phyloP scores from a whole-genome alignment of 768 basidiomycete genomes.

The Amanita pallidorosea region DNA sequence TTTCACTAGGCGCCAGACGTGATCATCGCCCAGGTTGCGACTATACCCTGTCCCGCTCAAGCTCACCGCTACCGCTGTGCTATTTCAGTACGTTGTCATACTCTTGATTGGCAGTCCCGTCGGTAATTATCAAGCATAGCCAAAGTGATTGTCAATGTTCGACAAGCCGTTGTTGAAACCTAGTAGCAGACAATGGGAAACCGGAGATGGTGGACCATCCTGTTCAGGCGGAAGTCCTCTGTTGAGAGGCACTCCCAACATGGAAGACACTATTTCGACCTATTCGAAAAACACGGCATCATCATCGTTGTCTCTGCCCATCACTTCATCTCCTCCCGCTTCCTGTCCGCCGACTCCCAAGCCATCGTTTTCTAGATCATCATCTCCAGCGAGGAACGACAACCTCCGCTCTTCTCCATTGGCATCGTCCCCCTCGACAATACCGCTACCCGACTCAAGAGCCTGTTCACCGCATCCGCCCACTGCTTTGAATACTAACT shows the following conservation, averaged over 20 bases:
- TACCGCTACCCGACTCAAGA: neutral
- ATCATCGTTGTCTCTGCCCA: neutral
- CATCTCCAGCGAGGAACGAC: neutral
- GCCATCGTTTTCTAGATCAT: neutral
- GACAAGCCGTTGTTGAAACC: neutral
- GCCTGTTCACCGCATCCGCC: neutral
- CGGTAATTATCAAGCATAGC: neutral
- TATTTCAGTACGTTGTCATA: neutral
- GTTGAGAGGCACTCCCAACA: neutral
- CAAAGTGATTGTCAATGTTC: neutral
- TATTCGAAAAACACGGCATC: neutral
- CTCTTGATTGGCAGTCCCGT: neutral
- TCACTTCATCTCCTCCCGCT: neutral
- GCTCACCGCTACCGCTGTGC: neutral
- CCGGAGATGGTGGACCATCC: neutral
- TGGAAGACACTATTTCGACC: neutral
- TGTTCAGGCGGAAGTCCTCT: neutral
- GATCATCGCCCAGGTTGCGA: neutral
- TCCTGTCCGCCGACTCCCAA: neutral
- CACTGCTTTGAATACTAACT: neutral
- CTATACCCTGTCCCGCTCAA: neutral
- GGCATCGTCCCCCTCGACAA: neutral
- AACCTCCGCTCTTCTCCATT: neutral
- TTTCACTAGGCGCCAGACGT: neutral
- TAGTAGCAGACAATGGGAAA: neutral